Conservation (phyloP, 2,329 filamentous ascomycete species). For the Epichloe scottii region DNA sequence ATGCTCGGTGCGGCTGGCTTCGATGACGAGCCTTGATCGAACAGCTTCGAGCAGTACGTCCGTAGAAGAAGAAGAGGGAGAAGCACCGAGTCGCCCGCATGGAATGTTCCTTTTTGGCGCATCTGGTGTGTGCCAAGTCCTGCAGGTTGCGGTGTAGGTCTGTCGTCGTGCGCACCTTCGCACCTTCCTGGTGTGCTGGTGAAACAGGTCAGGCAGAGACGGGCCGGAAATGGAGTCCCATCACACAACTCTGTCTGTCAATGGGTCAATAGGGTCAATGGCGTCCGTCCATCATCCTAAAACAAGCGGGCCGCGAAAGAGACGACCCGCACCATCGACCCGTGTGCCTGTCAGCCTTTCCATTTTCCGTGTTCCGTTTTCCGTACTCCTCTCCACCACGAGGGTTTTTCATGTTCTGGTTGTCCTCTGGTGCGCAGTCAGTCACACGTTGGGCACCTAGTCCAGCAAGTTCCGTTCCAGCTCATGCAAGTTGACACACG, state of each 20-base stretch:
- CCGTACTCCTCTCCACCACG: no score
- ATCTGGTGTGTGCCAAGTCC: background rate
- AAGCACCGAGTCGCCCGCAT: background rate
- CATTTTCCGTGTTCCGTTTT: no score
- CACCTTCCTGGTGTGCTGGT: background rate
- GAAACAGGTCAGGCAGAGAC: no score
- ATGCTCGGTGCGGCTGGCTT: background rate
- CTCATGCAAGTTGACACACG: background rate
- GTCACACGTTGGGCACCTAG: constrained; percentile 3
- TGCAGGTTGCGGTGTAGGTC: background rate
- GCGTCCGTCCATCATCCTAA: background rate
- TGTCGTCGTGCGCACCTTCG: background rate
- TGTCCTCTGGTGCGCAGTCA: background rate
- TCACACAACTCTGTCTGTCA: background rate
- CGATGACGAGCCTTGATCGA: background rate
- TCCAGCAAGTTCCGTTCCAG: background rate
- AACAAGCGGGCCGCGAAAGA: background rate
- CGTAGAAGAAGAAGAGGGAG: background rate
- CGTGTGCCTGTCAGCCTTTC: no score
- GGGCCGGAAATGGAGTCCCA: background rate
- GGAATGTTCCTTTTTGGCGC: background rate
- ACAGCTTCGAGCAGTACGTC: background rate
- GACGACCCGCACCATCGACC: background rate
- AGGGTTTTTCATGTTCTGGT: background rate
- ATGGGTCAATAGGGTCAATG: background rate